phyloP scores from a whole-genome alignment of 768 basidiomycete species.

The Calocybe indica region DNA sequence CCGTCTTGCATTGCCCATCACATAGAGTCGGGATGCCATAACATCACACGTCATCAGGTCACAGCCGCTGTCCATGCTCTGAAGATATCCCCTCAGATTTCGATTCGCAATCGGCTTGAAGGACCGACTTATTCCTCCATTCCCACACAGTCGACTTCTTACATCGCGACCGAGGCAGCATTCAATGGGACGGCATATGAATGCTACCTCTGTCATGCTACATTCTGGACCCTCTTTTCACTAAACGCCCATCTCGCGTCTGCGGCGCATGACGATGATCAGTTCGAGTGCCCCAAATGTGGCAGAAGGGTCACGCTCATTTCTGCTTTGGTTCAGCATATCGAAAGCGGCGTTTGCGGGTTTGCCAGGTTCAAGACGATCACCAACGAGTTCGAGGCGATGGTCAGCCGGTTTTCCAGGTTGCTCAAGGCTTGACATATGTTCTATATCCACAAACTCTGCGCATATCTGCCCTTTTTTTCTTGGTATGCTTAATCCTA shows the following conservation, averaged over 20 bases:
- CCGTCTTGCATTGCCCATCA: constrained; percentile 32
- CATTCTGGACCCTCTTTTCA: constrained; percentile 20
- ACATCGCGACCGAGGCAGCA: constrained; percentile 22
- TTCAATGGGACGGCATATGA: constrained; percentile 35
- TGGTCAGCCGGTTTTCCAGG: constrained; percentile 12
- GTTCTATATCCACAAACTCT: too few species aligned
- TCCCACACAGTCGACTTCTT: not conserved
- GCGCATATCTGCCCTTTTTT: too few species aligned
- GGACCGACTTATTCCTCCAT: not conserved
- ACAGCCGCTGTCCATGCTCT: constrained; percentile 25
- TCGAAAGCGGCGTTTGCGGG: constrained; percentile 35
- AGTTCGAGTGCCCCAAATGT: constrained; percentile 34
- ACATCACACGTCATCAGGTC: constrained; percentile 29
- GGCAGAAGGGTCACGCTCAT: constrained; percentile 13
- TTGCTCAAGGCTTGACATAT: too few species aligned
- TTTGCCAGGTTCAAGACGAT: constrained; percentile 24
- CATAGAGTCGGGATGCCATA: constrained; percentile 33
- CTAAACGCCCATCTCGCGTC: constrained; percentile 33
- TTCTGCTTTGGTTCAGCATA: constrained; percentile 37
- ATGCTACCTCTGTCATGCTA: constrained; percentile 33
- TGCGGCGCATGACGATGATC: constrained; percentile 23
- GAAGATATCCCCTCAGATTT: constrained; percentile 28
- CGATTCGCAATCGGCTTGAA: constrained; percentile 22
- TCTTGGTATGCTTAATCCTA: too few species aligned
- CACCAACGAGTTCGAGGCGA: constrained; percentile 16